Evolutionary conservation across 2,329 filamentous ascomycete genomes (phyloP).

Genomic region (Drechmeria coniospora): DNA sequence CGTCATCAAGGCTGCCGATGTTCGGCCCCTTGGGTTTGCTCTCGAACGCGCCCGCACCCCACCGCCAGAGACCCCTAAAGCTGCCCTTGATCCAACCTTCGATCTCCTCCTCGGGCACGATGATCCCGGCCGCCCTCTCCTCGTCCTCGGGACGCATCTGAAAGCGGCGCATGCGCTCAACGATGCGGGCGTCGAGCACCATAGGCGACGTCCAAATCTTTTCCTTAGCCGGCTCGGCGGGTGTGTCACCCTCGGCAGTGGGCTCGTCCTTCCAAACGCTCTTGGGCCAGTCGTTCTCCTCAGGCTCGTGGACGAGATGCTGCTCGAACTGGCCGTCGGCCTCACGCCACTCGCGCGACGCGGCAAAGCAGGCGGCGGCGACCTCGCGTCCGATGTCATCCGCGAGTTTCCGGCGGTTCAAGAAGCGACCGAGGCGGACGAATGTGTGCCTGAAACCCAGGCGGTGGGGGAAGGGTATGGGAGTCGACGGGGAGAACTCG

Average conservation of each 20-base stretch:
- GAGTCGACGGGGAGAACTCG: conserved; percentile 56
- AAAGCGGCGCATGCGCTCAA: conserved; percentile 66
- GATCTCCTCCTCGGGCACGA: conserved; percentile 50
- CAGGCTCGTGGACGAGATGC: conserved; percentile 45
- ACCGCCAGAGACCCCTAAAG: conserved; percentile 36
- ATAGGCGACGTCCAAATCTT: conserved; percentile 63
- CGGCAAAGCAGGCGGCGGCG: conserved; percentile 63
- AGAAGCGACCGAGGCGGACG: conserved; percentile 70
- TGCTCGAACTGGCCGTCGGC: conserved; percentile 22
- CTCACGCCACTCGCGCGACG: conserved; percentile 33
- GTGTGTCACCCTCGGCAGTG: conserved; percentile 17
- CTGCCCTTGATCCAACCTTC: conserved; percentile 53
- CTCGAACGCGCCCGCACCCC: conserved; percentile 27
- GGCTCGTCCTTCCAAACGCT: conserved; percentile 46
- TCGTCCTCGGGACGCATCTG: conserved; percentile 56
- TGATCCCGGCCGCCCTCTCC: conserved; percentile 44
- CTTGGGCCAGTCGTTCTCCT: conserved; percentile 77
- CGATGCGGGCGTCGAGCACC: conserved; percentile 61
- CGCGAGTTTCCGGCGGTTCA: conserved; percentile 71
- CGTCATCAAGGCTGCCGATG: conserved; percentile 23
- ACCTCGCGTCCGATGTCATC: conserved; percentile 80
- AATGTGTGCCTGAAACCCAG: conserved; percentile 88
- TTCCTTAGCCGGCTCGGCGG: conserved; percentile 35
- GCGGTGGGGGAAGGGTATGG: conserved; percentile 72
- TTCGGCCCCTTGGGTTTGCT: conserved; percentile 25